Base-by-base conservation (phyloP, 2,329 filamentous ascomycete species). In the Myriosclerotinia duriaeana region DNA sequence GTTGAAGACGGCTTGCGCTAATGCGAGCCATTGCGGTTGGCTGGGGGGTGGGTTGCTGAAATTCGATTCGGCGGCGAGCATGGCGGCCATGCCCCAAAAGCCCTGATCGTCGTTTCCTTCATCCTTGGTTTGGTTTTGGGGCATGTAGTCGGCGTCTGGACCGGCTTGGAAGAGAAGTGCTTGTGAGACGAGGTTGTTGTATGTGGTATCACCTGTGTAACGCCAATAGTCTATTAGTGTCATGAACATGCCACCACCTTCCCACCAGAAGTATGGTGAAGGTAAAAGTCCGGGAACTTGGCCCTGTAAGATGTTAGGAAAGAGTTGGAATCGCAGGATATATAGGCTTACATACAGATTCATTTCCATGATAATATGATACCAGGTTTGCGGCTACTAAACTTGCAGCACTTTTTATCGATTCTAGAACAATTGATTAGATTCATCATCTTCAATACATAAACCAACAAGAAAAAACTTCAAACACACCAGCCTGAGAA, bases 221-320 rank as follows among this genome's bases (percentile, higher is more conserved):
- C 88, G 90, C 90, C 91, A 95, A 76, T 95, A 95, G 72, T 95
- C 90, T 66, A 96, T 82, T 67, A 95, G 80, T 3, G 88, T 82
- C 40, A 84, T 84, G 78, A 87, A 81, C 80, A 93, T 86, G 82
- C 89, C 78, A 90, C 89, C 91, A 87, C 92, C 85, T 71, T 84
- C 81, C 83, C 83, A 85, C 82, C 82, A 85, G 73, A 83, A 84
- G 70, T 83, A 83, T 2, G 74, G 74, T 15, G 77, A 72, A 42
- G 81, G 78, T 65, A 85, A 69, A 66, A 82, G 80, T 34, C 82
- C 82, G 1, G 82, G 82, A 22, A 79, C 77, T 67, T 83, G 80
- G 30, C 81, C 82, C 34, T 30, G 78, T 80, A 1, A 78, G 80
- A 71, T 85, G 85, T 69, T 82, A 81, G 34, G 22, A 53, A 38